Base-by-base conservation (phyloP, 108 stramenopile genomes). In the Mayamaea pseudoterrestris region DNA sequence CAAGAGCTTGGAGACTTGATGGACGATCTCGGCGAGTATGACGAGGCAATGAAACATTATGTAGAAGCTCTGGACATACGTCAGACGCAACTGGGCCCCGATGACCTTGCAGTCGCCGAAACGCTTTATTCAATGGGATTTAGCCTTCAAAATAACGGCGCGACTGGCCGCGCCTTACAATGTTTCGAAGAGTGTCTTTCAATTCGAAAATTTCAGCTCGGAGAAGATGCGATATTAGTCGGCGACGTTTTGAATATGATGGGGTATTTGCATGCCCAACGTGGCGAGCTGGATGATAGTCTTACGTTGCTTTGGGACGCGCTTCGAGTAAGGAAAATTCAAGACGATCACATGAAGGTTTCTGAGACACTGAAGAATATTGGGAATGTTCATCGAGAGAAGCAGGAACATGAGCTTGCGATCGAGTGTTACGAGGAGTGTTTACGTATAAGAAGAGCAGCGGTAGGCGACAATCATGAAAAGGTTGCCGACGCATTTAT, bases 361-460 rank as follows among this genome's bases (percentile, higher is more conserved):
- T 77, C 81, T 22, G 76, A 76, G 23, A 88, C 85, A 1, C 65
- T 88, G 23, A 76, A 77, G 63, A 83, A 81, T 35, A 73, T 88
- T 35, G 78, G 77, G 31, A 81, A 82, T 49, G 60, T 83, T 14
- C 76, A 80, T 57, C 65, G 73, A 31, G 74, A 76, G 48, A 78
- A 73, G 34, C 35, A 66, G 29, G 73, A 80, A 27, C 50, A 51
- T 34, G 61, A 74, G 12, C 41, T 67, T 26, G 78, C 83, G 40
- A 27, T 76, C 1, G 65, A 74, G 46, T 68, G 66, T 28, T 85
- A 85, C 60, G 76, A 85, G 46, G 68, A 78, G 50, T 78, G 71
- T 41, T 36, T 85, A 40, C 55, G 63, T 14, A 74, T 85, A 27
- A 63, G 78, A 8, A 67, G 67, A 41, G 35, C 67, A 5, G 76